Evolutionary conservation across 2,329 filamentous ascomycete genomes (phyloP), one percentile per base, ranked within the genome.

Genomic region (Apiospora sp.): DNA sequence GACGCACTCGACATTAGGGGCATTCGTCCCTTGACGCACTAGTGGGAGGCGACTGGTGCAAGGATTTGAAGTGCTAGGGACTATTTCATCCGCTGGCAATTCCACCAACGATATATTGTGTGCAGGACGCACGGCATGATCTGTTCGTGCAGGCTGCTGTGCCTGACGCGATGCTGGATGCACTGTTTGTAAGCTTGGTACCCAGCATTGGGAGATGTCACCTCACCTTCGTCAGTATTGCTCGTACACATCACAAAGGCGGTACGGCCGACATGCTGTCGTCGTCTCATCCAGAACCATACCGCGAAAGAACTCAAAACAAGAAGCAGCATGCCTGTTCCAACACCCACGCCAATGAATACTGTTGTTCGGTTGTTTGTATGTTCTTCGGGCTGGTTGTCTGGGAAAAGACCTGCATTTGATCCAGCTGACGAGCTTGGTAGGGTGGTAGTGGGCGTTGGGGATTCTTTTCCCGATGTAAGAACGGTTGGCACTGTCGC

Each of bases 241-340:
- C 10, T 51, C n/a, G 49, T 51, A 51, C n/a, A 51, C 49, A 51
- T 51, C n/a, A 27, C n/a, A 27, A 51, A 51, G n/a, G n/a, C n/a
- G 49, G 49, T 51, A 27, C 12, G 7, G n/a, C 27, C n/a, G n/a
- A 27, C 49, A n/a, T 51, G n/a, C n/a, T 51, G 8, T 51, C 49
- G 49, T 27, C 49, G 49, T 51, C n/a, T 51, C n/a, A 51, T 51
- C n/a, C n/a, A 51, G n/a, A 51, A 51, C 49, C n/a, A 51, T 51
- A 51, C 4, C 49, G 49, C 49, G 49, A 51, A 51, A 51, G 4
- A 51, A 51, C n/a, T 27, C 2, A 51, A 51, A 51, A 51, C n/a
- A 51, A 51, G 22, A 51, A 51, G 10, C 27, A 51, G 49, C n/a
- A 51, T 51, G n/a, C 49, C n/a, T 24, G n/a, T 51, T 51, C n/a